A percentile compares a stretch with the other conserved stretches of the same genome.
phyloP scores from a whole-genome alignment of 140 eudicot species.

The Oenanthe javanica region DNA sequence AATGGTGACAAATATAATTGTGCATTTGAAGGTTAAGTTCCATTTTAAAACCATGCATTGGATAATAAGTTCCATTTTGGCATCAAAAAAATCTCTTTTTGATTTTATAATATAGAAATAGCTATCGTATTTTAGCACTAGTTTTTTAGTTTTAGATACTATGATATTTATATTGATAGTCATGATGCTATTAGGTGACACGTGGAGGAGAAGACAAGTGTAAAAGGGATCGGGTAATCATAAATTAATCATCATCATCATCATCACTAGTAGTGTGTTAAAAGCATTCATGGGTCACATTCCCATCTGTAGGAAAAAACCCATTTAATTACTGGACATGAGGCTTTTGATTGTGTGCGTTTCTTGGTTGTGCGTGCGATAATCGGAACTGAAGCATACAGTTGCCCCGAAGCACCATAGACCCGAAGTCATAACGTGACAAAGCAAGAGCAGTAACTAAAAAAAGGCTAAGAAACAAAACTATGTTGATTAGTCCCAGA shows the following conservation, averaged over 20 bases:
- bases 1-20: no score
- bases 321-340: neutral
- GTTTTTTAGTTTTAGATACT: neutral
- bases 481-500: neutral
- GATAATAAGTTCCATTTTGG: no score
- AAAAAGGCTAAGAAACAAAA: neutral
- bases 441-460: neutral
- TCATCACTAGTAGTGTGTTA: neutral
- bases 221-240: neutral
- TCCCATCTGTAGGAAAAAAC: neutral
- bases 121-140: no score
- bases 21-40: no score
- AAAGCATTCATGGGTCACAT: neutral
- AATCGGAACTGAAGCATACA: neutral
- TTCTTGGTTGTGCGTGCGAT: neutral
- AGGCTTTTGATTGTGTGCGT: neutral
- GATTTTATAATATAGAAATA: no score
- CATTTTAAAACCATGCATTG: no score
- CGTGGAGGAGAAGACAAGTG: neutral
- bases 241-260: neutral
- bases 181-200: neutral
- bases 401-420: neutral
- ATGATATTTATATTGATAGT: neutral
- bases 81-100: no score
- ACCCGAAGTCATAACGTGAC: neutral